Conservation (phyloP, 1,139 yeast genomes). For the Nematodospora anomalae region DNA sequence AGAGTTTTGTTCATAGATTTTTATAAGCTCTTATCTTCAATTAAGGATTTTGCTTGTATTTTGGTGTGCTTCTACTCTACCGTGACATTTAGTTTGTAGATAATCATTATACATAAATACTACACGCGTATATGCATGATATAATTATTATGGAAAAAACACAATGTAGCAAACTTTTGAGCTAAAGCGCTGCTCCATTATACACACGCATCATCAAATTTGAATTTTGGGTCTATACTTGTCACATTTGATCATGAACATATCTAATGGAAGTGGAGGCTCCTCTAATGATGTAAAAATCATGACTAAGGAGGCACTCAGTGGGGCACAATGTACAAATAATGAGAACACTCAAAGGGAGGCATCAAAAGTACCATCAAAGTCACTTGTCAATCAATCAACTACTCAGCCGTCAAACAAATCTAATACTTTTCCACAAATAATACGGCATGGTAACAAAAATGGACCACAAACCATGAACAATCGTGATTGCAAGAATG, state of each 20-base stretch:
- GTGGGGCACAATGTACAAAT: neutral
- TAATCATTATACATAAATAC: neutral
- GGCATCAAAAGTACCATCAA: no score
- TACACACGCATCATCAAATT: no score
- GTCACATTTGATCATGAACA: neutral
- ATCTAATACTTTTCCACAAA: no score
- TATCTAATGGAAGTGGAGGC: neutral
- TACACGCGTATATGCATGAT: neutral
- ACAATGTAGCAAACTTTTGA: no score
- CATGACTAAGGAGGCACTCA: neutral
- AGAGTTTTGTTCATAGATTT: conserved; percentile 1
- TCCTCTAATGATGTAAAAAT: neutral
- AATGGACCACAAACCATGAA: neutral
- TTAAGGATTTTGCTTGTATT: no score
- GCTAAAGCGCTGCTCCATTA: neutral
- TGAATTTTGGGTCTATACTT: no score
- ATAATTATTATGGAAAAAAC: conserved; percentile 1
- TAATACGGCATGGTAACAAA: neutral
- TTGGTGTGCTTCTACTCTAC: no score
- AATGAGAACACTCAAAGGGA: neutral
- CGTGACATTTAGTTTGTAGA: neutral
- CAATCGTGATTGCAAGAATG: neutral
- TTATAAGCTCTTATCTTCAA: neutral
- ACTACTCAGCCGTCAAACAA: no score
- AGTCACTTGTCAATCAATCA: no score